phyloP scores from a whole-genome alignment of 2,329 filamentous ascomycete species.

The Aspergillus floridensis region DNA sequence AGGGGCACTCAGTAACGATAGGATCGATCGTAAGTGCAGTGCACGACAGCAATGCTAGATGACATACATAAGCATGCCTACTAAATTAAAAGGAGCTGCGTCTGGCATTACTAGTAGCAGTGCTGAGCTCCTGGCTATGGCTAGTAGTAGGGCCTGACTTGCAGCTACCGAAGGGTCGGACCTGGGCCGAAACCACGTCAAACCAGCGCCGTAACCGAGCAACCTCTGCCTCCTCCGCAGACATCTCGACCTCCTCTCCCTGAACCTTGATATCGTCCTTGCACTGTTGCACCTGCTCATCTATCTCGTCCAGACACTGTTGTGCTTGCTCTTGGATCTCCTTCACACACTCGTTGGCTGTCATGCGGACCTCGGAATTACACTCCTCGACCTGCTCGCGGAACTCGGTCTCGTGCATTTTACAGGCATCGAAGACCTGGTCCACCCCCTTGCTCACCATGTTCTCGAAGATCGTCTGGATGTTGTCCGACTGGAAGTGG shows the following conservation, averaged over 20 bases:
- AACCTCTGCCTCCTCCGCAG: background rate
- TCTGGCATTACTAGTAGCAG: constrained; percentile 6
- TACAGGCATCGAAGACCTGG: constrained; percentile 16
- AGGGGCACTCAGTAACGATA: too few species aligned
- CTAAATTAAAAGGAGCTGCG: constrained; percentile 15
- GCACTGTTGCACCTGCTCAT: constrained; percentile 15
- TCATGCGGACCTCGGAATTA: constrained; percentile 16
- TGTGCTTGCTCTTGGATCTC: constrained; percentile 15
- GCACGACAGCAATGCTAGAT: too few species aligned
- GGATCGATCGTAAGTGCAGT: too few species aligned
- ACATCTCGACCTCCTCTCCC: constrained; percentile 11
- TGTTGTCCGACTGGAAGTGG: constrained; percentile 6
- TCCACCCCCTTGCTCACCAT: background rate
- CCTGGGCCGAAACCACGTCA: constrained; percentile 8
- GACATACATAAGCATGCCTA: too few species aligned
- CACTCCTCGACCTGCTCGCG: constrained; percentile 16
- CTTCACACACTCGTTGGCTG: constrained; percentile 15
- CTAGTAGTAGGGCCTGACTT: constrained; percentile 9
- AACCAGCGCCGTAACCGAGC: constrained; percentile 13
- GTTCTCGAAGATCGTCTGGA: background rate
- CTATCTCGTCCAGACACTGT: constrained; percentile 10
- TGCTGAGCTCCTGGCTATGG: constrained; percentile 6
- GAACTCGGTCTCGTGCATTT: constrained; percentile 16
- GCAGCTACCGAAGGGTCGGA: constrained; percentile 7
- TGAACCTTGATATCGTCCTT: constrained; percentile 13